Percentiles rank a stretch among this genome's conserved stretches.
Conservation (phyloP, 768 basidiomycete genomes). For the Harrya chromipes region DNA sequence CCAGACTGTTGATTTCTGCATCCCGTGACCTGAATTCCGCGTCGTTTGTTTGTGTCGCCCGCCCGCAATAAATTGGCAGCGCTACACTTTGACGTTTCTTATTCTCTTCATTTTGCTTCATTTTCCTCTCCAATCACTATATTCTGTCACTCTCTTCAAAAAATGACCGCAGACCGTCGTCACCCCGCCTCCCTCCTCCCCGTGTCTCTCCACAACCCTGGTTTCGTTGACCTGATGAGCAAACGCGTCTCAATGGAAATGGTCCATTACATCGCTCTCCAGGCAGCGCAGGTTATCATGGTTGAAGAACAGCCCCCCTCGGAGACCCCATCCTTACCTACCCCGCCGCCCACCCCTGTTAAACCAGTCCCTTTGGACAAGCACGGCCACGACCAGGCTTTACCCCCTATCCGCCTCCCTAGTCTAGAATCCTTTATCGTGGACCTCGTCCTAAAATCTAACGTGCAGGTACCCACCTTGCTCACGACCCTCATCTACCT, state of each 20-base stretch:
- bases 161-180: slow-evolving; percentile 39
- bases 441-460: slow-evolving; percentile 73
- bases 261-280: slow-evolving; percentile 80
- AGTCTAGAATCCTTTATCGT: slow-evolving; percentile 83
- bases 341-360: slow-evolving; percentile 68
- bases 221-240: slow-evolving; percentile 74
- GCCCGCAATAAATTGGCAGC: slow-evolving; percentile 8
- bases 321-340: slow-evolving; percentile 43
- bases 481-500: slow-evolving; percentile 91
- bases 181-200: slow-evolving; percentile 85
- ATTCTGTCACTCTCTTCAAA: slow-evolving; percentile 32
- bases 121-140: slow-evolving; percentile 29
- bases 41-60: slow-evolving; percentile 16
- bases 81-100: background rate
- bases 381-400: slow-evolving; percentile 19
- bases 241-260: slow-evolving; percentile 80
- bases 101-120: slow-evolving; percentile 13
- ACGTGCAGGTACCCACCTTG: slow-evolving; percentile 88
- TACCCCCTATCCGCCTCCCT: slow-evolving; percentile 42
- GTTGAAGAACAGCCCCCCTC: slow-evolving; percentile 49
- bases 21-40: slow-evolving; percentile 31
- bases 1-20: slow-evolving; percentile 16
- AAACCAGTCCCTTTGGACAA: slow-evolving; percentile 39
- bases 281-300: slow-evolving; percentile 71
- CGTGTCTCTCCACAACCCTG: slow-evolving; percentile 71